Conservation (phyloP, 2,329 filamentous ascomycete species). For the Aspergillus pseudonomiae region DNA sequence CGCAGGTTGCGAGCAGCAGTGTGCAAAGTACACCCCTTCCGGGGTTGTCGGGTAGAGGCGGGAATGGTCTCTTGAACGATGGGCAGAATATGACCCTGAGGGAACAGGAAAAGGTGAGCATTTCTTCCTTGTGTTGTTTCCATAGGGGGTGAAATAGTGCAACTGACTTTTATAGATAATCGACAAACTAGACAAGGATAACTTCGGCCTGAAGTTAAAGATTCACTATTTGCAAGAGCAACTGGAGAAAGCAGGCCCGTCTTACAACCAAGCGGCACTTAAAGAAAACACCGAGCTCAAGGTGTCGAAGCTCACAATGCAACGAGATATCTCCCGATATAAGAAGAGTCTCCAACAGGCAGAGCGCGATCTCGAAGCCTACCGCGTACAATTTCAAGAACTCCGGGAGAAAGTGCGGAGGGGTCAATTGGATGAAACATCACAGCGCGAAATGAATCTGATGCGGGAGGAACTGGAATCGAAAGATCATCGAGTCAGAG, state of each 20-base stretch:
- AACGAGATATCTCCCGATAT: slow-evolving; percentile 81
- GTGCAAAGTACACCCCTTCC: slow-evolving; percentile 80
- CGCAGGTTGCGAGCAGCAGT: slow-evolving; percentile 77
- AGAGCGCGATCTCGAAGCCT: slow-evolving; percentile 83
- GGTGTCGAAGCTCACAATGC: slow-evolving; percentile 86
- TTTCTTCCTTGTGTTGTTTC: not conserved
- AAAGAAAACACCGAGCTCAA: slow-evolving; percentile 97
- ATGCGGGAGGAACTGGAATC: slow-evolving; percentile 54
- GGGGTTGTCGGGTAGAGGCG: slow-evolving; percentile 64
- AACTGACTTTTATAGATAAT: slow-evolving; percentile 59
- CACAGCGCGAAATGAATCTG: slow-evolving; percentile 62
- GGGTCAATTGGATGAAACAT: slow-evolving; percentile 71
- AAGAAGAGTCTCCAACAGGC: slow-evolving; percentile 81
- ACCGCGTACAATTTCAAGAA: slow-evolving; percentile 78
- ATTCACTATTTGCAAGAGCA: slow-evolving; percentile 96
- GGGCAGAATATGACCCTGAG: slow-evolving; percentile 83
- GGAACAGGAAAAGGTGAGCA: slow-evolving; percentile 84
- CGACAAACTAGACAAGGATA: slow-evolving; percentile 96
- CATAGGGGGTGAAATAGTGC: not conserved
- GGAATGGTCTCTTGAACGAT: slow-evolving; percentile 73
- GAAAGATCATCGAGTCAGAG: slow-evolving; percentile 47
- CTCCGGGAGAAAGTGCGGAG: slow-evolving; percentile 80
- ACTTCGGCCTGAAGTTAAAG: slow-evolving; percentile 94
- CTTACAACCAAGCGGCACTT: slow-evolving; percentile 84
- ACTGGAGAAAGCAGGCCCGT: slow-evolving; percentile 81